Evolutionary conservation across 495 filamentous ascomycete species (phyloP), one percentile per base, ranked within the genome.

Genomic region (Penicillium robsamsonii): DNA sequence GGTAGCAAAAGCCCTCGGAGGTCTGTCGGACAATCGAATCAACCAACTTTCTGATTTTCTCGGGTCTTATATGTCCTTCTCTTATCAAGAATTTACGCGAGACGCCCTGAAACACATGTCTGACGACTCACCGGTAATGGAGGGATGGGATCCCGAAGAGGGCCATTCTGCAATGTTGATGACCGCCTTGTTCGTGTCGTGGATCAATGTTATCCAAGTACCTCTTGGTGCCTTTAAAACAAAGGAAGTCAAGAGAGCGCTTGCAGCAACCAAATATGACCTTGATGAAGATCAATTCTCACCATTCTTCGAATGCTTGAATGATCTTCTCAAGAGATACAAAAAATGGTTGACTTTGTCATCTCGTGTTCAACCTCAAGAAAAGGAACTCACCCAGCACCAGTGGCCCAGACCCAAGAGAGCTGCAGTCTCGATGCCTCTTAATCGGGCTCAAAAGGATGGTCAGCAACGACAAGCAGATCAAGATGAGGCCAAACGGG

Each of bases 391-490:
- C 8, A n/a, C 13, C n/a, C 24, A 47, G 10, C 27, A 27, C 25
- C 25, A 27, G 25, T 27, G 25, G 25, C 25, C 25, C 4, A 27
- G 6, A 3, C 25, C 0, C 4, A 27, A 37, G 17, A 6, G 17
- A 50, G 56, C n/a, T 15, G 46, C 25, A 11, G 35, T 25, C 4
- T 27, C 25, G 4, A 27, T 69, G 8, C 67, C 79, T 13, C 75
- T 46, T n/a, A 86, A 57, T 66, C 75, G 25, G 67, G 58, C 20
- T 79, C 80, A 56, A 65, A 75, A 27, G 60, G 65, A 31, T 73
- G 81, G 33, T 55, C 75, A 25, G n/a, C 57, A 69, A 40, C 69
- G 80, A 44, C 76, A 83, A 55, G 76, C 78, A n/a, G 60, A 70
- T 30, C 79, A 85, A 24, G 53, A 49, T 5, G 42, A 48, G 46